Base-by-base conservation (phyloP, 768 basidiomycete species). In the Naganishia friedmannii region DNA sequence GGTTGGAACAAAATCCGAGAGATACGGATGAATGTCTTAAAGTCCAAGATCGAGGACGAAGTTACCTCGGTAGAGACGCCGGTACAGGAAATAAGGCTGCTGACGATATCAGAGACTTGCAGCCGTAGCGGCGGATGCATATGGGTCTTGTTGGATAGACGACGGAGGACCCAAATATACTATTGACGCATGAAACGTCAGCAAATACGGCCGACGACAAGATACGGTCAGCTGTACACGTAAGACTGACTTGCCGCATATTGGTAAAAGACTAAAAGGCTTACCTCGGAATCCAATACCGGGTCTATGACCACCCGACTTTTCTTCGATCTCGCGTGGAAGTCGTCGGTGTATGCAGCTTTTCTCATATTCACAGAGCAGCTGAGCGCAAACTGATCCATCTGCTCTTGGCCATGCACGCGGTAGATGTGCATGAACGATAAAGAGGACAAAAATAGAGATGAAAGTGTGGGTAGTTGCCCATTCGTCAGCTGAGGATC, bases 61-160 rank as follows among this genome's bases (percentile, higher is more conserved):
- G 67, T 56, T 34, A 69, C 28, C 21, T 31, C 55, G 57, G 29
- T 19, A 15, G 53, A n/a, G n/a, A 72, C 39, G 10, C 23, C 28
- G 21, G 71, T 53, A 53, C 63, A 51, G 26, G 68, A 58, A 23
- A 65, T 15, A 9, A 69, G 57, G 42, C 48, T n/a, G n/a, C 54
- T 60, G 19, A 54, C 68, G 34, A 72, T 31, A 29, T 72, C 67
- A 31, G 71, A 72, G 58, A 72, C 68, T 39, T 68, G 67, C 10
- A 42, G 51, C n/a, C 71, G 71, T n/a, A 72, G 53, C 3, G 71
- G 56, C 1, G 71, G 71, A 31, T 72, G 71, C 71, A 72, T 72
- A 42, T 72, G 71, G 1, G 71, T 72, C 57, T 72, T 72, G 53
- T 68, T 60, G 10, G 71, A 45, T 5, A 72, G 63, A 34, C 66